Evolutionary conservation across 257 asterid species (phyloP).

Genomic region (Verbascum thapsus): DNA sequence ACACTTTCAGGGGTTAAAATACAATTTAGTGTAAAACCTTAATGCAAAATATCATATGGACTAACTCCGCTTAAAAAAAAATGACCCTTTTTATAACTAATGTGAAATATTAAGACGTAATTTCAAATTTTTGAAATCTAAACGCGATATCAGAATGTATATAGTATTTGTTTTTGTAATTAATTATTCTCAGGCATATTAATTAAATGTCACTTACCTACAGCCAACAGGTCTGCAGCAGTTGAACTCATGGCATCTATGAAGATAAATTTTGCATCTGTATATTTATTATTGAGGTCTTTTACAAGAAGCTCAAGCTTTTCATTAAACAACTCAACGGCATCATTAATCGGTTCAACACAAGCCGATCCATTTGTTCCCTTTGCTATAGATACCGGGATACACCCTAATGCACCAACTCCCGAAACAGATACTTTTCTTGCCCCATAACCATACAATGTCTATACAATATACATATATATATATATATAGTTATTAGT

Average conservation of each 20-base stretch:
- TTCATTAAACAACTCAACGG: conserved; percentile 34
- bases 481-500: not conserved
- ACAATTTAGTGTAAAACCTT: too few relatives aligned
- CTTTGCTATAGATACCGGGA: conserved; percentile 27
- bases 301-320: conserved; percentile 31
- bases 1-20: too few relatives aligned
- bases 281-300: conserved; percentile 26
- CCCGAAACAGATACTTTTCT: conserved; percentile 40
- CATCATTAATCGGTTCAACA: conserved; percentile 30
- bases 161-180: too few relatives aligned
- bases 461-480: conserved; percentile 31
- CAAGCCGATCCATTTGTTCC: conserved; percentile 18
- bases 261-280: conserved; percentile 31
- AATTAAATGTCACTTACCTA: conserved; percentile 26
- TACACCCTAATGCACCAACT: conserved; percentile 42
- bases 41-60: too few relatives aligned
- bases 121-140: too few relatives aligned
- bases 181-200: too few relatives aligned
- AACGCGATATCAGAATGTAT: too few relatives aligned
- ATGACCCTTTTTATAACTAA: too few relatives aligned
- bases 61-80: too few relatives aligned
- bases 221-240: conserved; percentile 6
- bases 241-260: conserved; percentile 19
- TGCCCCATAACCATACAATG: conserved; percentile 46
- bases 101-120: too few relatives aligned